Conservation (phyloP, 106 monocot genomes). For the Chionographis japonica region DNA sequence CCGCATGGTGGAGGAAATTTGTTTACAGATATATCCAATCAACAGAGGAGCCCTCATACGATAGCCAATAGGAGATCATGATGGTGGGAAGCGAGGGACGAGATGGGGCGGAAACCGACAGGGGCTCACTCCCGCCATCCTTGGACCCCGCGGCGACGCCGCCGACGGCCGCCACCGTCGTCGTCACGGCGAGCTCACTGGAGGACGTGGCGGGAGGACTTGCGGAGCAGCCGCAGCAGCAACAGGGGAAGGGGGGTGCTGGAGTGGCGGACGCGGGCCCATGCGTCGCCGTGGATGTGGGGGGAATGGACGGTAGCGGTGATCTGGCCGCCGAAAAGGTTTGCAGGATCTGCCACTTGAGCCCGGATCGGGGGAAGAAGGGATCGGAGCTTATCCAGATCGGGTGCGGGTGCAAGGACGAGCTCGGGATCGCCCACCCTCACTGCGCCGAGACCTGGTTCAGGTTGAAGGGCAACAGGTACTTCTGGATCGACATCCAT, state of each 20-base stretch:
- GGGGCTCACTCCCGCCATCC: too few species aligned
- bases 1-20: too few species aligned
- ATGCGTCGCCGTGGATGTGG: background rate
- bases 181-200: background rate
- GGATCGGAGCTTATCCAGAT: constrained; percentile 22
- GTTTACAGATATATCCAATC: too few species aligned
- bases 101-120: too few species aligned
- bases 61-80: too few species aligned
- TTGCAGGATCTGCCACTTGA: constrained; percentile 37
- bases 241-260: background rate
- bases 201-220: background rate
- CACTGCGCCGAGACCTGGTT: constrained; percentile 38
- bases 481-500: background rate
- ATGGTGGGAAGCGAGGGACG: too few species aligned
- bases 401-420: constrained; percentile 33
- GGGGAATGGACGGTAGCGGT: background rate
- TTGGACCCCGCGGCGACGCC: background rate
- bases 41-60: too few species aligned
- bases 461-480: constrained; percentile 37
- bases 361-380: background rate
- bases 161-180: background rate
- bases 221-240: background rate
- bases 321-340: background rate
- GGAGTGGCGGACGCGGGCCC: constrained; percentile 7
- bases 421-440: constrained; percentile 32